phyloP scores from a whole-genome alignment of 306 rosid genomes.

The Vicia faba region DNA sequence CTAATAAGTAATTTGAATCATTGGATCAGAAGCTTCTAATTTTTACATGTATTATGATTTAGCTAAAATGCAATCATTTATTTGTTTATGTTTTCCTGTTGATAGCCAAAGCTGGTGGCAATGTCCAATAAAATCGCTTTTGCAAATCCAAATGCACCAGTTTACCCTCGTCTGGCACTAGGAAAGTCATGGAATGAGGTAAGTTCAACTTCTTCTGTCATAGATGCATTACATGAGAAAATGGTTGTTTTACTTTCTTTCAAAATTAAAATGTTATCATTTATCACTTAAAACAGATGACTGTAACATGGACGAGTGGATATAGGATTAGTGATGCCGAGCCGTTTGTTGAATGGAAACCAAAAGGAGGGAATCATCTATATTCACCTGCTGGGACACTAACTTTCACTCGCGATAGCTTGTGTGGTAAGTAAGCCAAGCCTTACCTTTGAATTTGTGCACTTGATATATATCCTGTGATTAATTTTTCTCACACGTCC shows the following conservation, averaged over 20 bases:
- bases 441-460: slow-evolving; percentile 20
- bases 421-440: slow-evolving; percentile 75
- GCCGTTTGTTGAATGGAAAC: slow-evolving; percentile 82
- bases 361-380: slow-evolving; percentile 55
- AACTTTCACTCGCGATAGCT: slow-evolving; percentile 62
- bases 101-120: slow-evolving; percentile 82
- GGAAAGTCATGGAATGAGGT: slow-evolving; percentile 94
- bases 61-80: slow-evolving; percentile 13
- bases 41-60: not conserved
- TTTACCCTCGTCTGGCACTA: slow-evolving; percentile 86
- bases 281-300: slow-evolving; percentile 56
- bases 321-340: slow-evolving; percentile 66
- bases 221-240: slow-evolving; percentile 1
- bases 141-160: slow-evolving; percentile 79
- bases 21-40: slow-evolving; percentile 21
- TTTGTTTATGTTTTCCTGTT: slow-evolving; percentile 26
- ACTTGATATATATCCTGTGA: not conserved
- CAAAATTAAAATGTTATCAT: not conserved
- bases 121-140: slow-evolving; percentile 67
- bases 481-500: not conserved
- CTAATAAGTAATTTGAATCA: too few species aligned
- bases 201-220: slow-evolving; percentile 22
- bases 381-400: slow-evolving; percentile 72
- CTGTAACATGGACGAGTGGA: slow-evolving; percentile 98
- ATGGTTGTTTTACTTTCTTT: slow-evolving; percentile 25